Base-by-base conservation (phyloP, 371 early-diverging fungal species). In the Mucor lusitanicus region DNA sequence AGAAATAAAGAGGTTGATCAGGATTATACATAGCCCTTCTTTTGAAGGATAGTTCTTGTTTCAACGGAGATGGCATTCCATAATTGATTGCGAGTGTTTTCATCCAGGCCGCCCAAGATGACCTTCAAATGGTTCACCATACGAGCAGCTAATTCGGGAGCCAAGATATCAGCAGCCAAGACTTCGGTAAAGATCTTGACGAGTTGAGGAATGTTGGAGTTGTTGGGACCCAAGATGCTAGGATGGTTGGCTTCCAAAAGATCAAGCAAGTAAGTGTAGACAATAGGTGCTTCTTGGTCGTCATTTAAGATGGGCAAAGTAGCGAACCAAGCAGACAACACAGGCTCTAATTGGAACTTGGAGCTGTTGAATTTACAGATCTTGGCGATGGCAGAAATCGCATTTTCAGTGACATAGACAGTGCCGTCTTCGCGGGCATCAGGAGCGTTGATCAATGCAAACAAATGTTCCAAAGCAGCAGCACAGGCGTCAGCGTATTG, bases 321-420 rank as follows among this genome's bases (percentile, higher is more conserved):
- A 2, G 76, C 71, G 59, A 95, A 80, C 97, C 96, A 96, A 12
- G 85, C 79, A 19, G 84, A 79, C 59, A 96, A 72, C 13, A 92
- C 90, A 15, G 82, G 68, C 53, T 91, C 87, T 12, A 87, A 69
- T 63, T 92, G 88, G 55, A 89, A 77, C 67, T 86, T 83, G 68
- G 71, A 68, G 58, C 68, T 71, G 71, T 87, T 86, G 74, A 81
- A 90, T 58, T 87, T 85, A 76, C 90, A 88, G 50, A 96, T 91
- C 84, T 97, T 97, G 68, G 92, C 91, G 40, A 97, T 75, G 9
- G 97, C 96, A 15, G 96, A 83, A 17, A 95, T 84, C 8, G 92
- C 92, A 71, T 96, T 98, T 78, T 98, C 98, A 0, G 94, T 94
- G 0, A 92, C 94, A 63, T 87, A 87, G 6, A 93, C 76, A 63